These are phyloP conservation scores for Rhodotorula graminis DNA, from an alignment of 768 basidiomycete genomes.

Conservation along the genomic window DNA sequence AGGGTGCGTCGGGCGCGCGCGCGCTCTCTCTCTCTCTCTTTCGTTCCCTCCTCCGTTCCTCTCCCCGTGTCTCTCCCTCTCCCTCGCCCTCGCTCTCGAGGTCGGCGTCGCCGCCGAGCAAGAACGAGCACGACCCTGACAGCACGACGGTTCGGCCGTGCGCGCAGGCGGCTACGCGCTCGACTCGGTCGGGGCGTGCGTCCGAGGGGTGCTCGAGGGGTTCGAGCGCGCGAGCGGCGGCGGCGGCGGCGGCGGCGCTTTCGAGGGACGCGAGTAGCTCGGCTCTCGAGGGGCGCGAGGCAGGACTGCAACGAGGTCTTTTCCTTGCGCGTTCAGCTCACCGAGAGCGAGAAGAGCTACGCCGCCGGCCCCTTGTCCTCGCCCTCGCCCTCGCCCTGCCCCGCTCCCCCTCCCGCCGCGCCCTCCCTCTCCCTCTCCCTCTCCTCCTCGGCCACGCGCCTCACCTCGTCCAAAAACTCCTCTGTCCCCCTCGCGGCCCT, in stretches of 20 bases:
- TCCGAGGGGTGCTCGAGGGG: constrained; percentile 44
- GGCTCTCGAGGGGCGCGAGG: too few relatives aligned
- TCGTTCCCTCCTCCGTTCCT: not conserved
- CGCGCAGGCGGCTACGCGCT: constrained; percentile 44
- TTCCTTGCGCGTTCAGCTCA: too few relatives aligned
- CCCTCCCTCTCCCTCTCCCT: constrained; percentile 4
- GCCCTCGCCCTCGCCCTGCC: not conserved
- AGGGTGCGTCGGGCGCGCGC: constrained; percentile 35
- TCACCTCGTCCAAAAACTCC: constrained; percentile 33
- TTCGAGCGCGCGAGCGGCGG: constrained; percentile 20
- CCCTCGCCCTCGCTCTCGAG: too few relatives aligned
- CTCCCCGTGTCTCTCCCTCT: too few relatives aligned
- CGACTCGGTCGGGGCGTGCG: constrained; percentile 44
- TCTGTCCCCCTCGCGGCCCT: constrained; percentile 16
- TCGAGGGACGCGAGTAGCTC: too few relatives aligned
- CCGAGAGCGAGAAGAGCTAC: too few relatives aligned
- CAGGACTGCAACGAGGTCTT: too few relatives aligned
- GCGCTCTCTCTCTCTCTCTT: constrained; percentile 25
- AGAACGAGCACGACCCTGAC: not conserved
- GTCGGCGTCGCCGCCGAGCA: too few relatives aligned
- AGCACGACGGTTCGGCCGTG: too few relatives aligned
- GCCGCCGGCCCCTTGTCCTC: not conserved
- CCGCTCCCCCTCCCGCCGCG: not conserved
- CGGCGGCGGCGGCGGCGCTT: too few relatives aligned
- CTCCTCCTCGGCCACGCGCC: constrained; percentile 19